Evolutionary conservation across 495 filamentous ascomycete species (phyloP), one percentile per base, ranked within the genome.

Genomic region (Aeminium ludgeri): DNA sequence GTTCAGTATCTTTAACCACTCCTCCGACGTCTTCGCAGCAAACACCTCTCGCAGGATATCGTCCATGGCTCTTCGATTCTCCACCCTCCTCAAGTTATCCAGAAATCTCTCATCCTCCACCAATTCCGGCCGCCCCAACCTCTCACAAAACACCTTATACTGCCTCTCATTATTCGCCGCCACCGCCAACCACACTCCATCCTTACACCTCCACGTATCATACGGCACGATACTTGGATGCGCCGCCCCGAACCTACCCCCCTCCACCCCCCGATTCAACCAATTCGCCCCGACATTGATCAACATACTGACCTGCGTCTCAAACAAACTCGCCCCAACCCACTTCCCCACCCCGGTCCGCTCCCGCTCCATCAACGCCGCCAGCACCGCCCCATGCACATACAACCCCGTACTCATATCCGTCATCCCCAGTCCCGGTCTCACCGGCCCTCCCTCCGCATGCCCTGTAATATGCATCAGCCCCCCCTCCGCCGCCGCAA

Each of bases 401-500:
- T 58, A 60, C 42, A 60, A 45, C 2, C 58, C 58, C 30, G 58
- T 58, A 6, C 41, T 47, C 48, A 60, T 49, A 43, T 60, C 58
- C 15, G 52, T 59, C 38, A 60, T 53, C 17, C 53, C 58, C 7
- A 58, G 41, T 0, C 58, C 58, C 0, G 55, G 50, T n/a, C 55
- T 46, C 0, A 59, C 54, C 7, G 58, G 58, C 3, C 48, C 51
- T 0, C 53, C 54, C 12, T 53, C 52, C 23, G 53, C 43, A 32
- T 57, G 50, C 5, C 58, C 58, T 0, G 58, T 59, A 35, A 60
- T 54, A 30, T 60, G 55, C 55, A 60, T 58, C 3, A 60, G 48
- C 1, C 58, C 58, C 29, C 49, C 55, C 38, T 60, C 58, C 10
- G 49, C 49, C 6, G 52, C 49, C 6, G 51, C 51, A 36, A 54